Base-by-base conservation (phyloP, 2,329 filamentous ascomycete species). In the Hypoxylon sp. region DNA sequence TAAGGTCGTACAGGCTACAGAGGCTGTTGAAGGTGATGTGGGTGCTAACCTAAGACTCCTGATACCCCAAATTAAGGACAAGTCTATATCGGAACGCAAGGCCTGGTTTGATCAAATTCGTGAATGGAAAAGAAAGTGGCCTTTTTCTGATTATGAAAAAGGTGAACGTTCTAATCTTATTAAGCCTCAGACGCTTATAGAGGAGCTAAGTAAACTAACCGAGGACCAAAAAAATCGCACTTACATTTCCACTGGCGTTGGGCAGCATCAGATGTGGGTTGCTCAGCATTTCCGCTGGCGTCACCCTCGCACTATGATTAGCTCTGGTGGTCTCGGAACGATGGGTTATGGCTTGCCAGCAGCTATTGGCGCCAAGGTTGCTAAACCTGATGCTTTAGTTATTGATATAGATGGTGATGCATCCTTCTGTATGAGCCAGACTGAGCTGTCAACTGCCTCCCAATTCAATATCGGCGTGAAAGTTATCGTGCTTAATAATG, bases 391-490 rank as follows among this genome's bases (percentile, higher is more conserved):
- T 58, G 90, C 92, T 68, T 88, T 97, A 54, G 95, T 98, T 67
- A 90, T 98, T 66, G 95, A 98, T 80, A 97, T 98, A 76, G 96
- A 99, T 79, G 96, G 96, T 70, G 96, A 98, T 80, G 96, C 95
- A n/a, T 98, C 94, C 2, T 98, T 99, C 85, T 93, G 93, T 86
- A 98, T 99, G 96, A 98, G 96, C 4, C 86, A 98, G 67, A 98
- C 95, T 1, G 96, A 99, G 83, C 90, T 99, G 60, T 93, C 92
- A 50, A 98, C 95, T 1, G 94, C 94, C 44, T 89, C 92, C 9
- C 94, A 99, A 83, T 98, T 98, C 86, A 93, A 96, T 84, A 98
- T 98, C 79, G 94, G 93, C 72, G 91, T 97, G 81, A 98, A 98
- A 87, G 87, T 98, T 68, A 94, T 98, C 75, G 86, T 98, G 24